Evolutionary conservation across 2,329 filamentous ascomycete species (phyloP).

Genomic region (Penicillium italicum): DNA sequence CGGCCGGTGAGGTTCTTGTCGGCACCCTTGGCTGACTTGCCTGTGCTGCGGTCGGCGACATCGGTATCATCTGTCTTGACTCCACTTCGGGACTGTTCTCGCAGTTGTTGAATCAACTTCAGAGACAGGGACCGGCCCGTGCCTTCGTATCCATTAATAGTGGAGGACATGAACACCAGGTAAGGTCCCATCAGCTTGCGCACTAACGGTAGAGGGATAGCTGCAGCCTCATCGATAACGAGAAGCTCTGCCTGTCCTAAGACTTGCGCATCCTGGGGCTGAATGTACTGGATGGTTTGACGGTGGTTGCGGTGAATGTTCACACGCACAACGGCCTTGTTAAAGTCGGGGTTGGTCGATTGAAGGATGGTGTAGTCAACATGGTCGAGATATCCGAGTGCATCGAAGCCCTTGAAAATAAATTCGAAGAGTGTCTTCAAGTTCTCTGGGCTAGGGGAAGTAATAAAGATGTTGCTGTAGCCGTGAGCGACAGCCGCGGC

Average conservation of each 20-base stretch:
- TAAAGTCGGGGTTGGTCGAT: constrained; percentile 96
- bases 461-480: constrained; percentile 99
- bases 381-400: constrained; percentile 88
- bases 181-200: constrained; percentile 95
- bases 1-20: constrained; percentile 63
- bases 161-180: constrained; percentile 98
- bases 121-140: constrained; percentile 91
- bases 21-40: constrained; percentile 63
- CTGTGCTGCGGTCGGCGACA: constrained; percentile 74
- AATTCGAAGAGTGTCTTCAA: constrained; percentile 98
- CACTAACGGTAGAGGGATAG: constrained; percentile 89
- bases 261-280: constrained; percentile 92
- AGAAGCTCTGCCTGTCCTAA: constrained; percentile 91
- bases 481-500: constrained; percentile 92
- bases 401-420: constrained; percentile 96
- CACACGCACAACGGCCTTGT: constrained; percentile 96
- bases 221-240: constrained; percentile 95
- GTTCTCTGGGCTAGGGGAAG: constrained; percentile 94
- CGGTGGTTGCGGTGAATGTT: constrained; percentile 93
- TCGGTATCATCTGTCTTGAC: constrained; percentile 59
- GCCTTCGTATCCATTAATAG: constrained; percentile 97
- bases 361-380: constrained; percentile 97
- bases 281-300: constrained; percentile 97
- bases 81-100: constrained; percentile 78
- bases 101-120: constrained; percentile 94